Percentiles rank a stretch among this genome's conserved stretches.
These are phyloP conservation scores for Penicillium psychrosexuale DNA, from an alignment of 2,329 filamentous ascomycete species.

Conservation along the genomic window DNA sequence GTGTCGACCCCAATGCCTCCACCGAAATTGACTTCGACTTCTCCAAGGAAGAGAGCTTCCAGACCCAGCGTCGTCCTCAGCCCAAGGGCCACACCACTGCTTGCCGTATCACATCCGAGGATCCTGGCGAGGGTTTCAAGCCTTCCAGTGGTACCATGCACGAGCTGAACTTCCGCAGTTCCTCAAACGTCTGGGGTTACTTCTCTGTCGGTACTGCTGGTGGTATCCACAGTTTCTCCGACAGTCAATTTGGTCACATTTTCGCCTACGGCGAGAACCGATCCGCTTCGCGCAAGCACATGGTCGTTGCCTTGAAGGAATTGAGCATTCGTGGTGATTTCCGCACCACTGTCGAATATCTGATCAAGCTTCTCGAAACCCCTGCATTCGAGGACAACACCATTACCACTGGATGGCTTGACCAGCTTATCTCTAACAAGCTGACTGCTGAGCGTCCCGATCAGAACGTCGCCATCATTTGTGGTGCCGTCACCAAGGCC, in stretches of 20 bases:
- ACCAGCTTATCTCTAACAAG: conserved; percentile 97
- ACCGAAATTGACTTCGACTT: conserved; percentile 97
- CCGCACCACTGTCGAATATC: conserved; percentile 95
- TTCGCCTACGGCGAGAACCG: conserved; percentile 99
- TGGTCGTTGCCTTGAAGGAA: conserved; percentile 98
- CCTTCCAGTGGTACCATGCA: conserved; percentile 98
- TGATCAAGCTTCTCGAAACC: conserved; percentile 97
- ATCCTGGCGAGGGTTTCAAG: conserved; percentile 99
- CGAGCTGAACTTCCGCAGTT: conserved; percentile 97
- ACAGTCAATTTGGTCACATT: conserved; percentile 98
- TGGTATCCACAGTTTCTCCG: conserved; percentile 98
- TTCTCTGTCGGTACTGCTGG: conserved; percentile 97
- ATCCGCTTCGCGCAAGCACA: conserved; percentile 93
- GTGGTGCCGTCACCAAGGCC: conserved; percentile 90
- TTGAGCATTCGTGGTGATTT: conserved; percentile 99
- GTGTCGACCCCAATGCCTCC: conserved; percentile 81
- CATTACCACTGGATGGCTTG: conserved; percentile 97
- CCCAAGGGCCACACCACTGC: conserved; percentile 97
- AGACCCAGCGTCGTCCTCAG: conserved; percentile 82
- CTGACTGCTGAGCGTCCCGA: conserved; percentile 94
- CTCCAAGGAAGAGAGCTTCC: conserved; percentile 75
- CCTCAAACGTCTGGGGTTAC: conserved; percentile 99
- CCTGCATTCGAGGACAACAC: conserved; percentile 99
- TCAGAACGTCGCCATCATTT: conserved; percentile 87
- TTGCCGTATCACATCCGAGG: conserved; percentile 98